phyloP scores from a whole-genome alignment of 2,329 filamentous ascomycete genomes.

The Colletotrichum nymphaeae region DNA sequence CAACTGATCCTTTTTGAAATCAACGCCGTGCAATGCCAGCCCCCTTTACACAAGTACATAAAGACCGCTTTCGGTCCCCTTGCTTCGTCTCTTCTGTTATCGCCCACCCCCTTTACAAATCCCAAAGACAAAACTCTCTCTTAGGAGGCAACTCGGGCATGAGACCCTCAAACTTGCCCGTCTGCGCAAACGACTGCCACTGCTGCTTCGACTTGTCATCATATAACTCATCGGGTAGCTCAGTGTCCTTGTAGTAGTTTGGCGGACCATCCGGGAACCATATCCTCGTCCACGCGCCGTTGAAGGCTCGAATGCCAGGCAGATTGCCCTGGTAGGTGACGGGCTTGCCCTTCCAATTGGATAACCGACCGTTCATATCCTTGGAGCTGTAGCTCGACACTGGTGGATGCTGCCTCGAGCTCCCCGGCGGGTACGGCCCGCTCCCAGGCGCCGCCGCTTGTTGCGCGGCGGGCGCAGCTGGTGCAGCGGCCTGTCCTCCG shows the following conservation, averaged over 20 bases:
- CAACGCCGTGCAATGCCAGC: slow-evolving; percentile 32
- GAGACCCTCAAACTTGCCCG: slow-evolving; percentile 74
- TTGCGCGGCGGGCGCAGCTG: slow-evolving; percentile 32
- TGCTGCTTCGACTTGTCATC: slow-evolving; percentile 69
- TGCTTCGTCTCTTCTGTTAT: neutral
- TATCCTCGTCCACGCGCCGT: slow-evolving; percentile 71
- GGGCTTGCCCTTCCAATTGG: slow-evolving; percentile 71
- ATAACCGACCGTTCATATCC: slow-evolving; percentile 57
- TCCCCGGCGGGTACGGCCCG: slow-evolving; percentile 57
- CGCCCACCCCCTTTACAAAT: slow-evolving; percentile 63
- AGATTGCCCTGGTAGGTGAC: slow-evolving; percentile 66
- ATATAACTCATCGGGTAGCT: slow-evolving; percentile 67
- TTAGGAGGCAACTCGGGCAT: slow-evolving; percentile 85
- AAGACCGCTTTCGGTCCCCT: neutral
- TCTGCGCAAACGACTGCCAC: slow-evolving; percentile 73
- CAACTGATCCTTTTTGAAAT: neutral
- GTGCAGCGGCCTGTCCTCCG: slow-evolving; percentile 32
- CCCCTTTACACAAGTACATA: slow-evolving; percentile 9
- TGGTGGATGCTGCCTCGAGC: slow-evolving; percentile 57
- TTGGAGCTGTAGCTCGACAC: slow-evolving; percentile 56
- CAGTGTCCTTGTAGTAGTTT: slow-evolving; percentile 70
- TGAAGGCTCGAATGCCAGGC: slow-evolving; percentile 62
- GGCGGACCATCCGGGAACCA: slow-evolving; percentile 81
- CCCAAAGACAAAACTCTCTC: slow-evolving; percentile 79
- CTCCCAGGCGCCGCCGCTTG: slow-evolving; percentile 33